Evolutionary conservation across 495 filamentous ascomycete genomes (phyloP), one percentile per base, ranked within the genome.

Genomic region (Usnea hakonensis): DNA sequence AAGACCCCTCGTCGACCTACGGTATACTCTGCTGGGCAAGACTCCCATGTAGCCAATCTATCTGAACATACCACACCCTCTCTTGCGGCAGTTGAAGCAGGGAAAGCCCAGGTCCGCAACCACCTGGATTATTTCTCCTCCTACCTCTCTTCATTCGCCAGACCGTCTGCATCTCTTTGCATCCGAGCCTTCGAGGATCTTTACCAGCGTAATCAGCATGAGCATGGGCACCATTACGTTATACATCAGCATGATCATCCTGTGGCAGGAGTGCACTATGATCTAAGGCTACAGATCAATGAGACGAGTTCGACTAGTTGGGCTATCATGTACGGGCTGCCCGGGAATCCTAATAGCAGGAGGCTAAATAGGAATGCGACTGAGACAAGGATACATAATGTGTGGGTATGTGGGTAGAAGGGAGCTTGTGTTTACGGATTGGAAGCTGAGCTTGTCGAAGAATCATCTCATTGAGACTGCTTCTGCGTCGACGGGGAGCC

Each of bases 161-260:
- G 32, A 6, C 54, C 63, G 28, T 57, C 68, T 6, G 76, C 78
- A 23, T 70, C 74, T 33, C 65, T 87, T 0, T 63, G 74, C 0
- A 76, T 85, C 36, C 57, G 68, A 0, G 69, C 70, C 4, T 88
- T 84, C 71, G 55, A 61, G 32, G 67, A 72, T n/a, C 72, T 89
- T 2, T 88, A 87, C 70, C 67, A 69, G 32, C 67, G 73, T 11
- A 82, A 83, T 67, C 57, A 76, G 63, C 70, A 81, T 57, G 57
- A 65, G 8, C 55, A 73, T 21, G 86, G 84, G 13, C 74, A 72
- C 28, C 85, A 88, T 66, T 87, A 87, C 64, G 78, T 88, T 38
- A 76, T 88, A 33, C 83, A 87, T 69, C 86, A 88, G 67, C 86
- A 89, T 67, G 86, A 88, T 63, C 86, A 88, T 70, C 85, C 85